These are phyloP conservation scores for Hanseniaspora thailandica DNA, from an alignment of 805 yeast species.

Conservation along the genomic window DNA sequence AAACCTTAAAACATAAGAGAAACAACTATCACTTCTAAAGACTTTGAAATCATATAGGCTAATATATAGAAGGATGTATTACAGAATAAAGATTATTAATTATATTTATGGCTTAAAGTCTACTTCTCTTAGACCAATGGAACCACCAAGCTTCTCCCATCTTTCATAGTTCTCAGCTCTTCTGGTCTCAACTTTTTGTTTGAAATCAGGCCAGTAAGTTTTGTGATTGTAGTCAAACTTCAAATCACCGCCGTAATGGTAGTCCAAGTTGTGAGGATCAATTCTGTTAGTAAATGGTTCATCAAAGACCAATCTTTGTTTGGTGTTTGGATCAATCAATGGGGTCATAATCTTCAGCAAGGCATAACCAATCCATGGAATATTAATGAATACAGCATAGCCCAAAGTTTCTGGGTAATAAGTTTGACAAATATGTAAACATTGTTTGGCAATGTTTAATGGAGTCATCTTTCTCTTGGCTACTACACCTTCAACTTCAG, in stretches of 20 bases:
- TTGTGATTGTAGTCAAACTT: constrained; percentile 45
- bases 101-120: constrained; percentile 31
- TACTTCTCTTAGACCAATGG: constrained; percentile 44
- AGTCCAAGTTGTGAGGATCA: constrained; percentile 42
- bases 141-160: constrained; percentile 33
- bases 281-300: constrained; percentile 46
- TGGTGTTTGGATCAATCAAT: constrained; percentile 47
- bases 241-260: constrained; percentile 35
- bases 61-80: no score
- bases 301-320: constrained; percentile 46
- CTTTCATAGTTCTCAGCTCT: constrained; percentile 31
- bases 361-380: constrained; percentile 47
- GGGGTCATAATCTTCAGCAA: constrained; percentile 47
- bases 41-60: no score
- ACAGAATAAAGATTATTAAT: no score
- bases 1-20: not conserved
- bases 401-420: constrained; percentile 52
- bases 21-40: no score
- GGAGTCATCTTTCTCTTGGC: constrained; percentile 37
- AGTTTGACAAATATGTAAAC: constrained; percentile 39
- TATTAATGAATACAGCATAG: constrained; percentile 41
- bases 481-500: constrained; percentile 27
- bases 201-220: constrained; percentile 43
- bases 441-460: constrained; percentile 39
- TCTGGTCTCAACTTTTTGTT: constrained; percentile 33